Percentiles rank a stretch among this genome's conserved stretches.
Evolutionary conservation across 1,139 yeast genomes (phyloP).

Genomic region (Saccharomyces hybrid): DNA sequence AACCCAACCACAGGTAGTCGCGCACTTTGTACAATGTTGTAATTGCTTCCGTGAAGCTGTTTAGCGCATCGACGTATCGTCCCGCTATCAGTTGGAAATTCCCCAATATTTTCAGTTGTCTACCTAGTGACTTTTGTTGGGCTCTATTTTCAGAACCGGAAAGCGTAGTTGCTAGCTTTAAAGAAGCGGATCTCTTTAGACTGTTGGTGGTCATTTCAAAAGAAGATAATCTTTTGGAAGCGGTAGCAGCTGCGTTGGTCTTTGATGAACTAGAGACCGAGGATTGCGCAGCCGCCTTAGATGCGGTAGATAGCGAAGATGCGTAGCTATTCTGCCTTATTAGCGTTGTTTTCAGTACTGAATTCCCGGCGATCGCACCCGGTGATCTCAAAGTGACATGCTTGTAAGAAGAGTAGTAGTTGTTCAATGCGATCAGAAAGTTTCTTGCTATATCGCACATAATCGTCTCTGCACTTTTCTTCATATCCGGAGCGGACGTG

Average conservation of each 20-base stretch:
- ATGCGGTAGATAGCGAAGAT: conserved; percentile 11
- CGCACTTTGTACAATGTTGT: conserved; percentile 50
- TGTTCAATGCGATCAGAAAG: conserved; percentile 56
- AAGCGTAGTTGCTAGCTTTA: conserved; percentile 29
- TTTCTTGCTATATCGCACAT: conserved; percentile 65
- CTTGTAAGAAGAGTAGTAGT: conserved; percentile 59
- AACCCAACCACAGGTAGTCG: conserved; percentile 83
- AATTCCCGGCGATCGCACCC: conserved; percentile 50
- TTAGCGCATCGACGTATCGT: conserved; percentile 59
- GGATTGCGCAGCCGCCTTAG: background rate
- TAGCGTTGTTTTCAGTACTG: conserved; percentile 32
- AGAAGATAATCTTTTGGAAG: conserved; percentile 18
- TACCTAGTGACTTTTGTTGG: conserved; percentile 53
- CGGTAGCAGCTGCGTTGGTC: conserved; percentile 7
- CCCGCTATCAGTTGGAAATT: conserved; percentile 77
- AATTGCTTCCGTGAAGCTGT: conserved; percentile 66
- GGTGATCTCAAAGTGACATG: conserved; percentile 72
- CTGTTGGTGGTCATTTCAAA: conserved; percentile 21
- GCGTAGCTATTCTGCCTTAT: conserved; percentile 11
- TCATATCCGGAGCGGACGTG: background rate
- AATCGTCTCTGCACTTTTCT: conserved; percentile 46
- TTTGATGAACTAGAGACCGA: background rate
- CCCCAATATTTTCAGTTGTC: conserved; percentile 70
- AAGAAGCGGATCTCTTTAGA: conserved; percentile 24
- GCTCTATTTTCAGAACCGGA: conserved; percentile 42